Percentiles rank a stretch among this genome's conserved stretches.
These are phyloP conservation scores for Chenopodium album DNA, from an alignment of 148 eudicot species.

Conservation along the genomic window DNA sequence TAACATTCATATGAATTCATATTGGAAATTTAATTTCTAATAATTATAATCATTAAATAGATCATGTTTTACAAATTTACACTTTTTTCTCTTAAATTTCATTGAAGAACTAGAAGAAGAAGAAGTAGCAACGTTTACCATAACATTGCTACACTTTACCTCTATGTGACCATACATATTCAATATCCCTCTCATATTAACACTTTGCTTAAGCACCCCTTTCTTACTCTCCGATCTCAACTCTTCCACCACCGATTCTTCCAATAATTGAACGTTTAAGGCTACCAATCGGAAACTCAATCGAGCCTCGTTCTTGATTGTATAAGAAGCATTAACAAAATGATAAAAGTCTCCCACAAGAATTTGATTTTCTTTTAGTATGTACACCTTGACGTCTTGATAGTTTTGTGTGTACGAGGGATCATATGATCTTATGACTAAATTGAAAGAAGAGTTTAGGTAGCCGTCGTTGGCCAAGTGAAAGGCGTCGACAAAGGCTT, in stretches of 20 bases:
- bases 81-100: background rate
- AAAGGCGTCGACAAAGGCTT: background rate
- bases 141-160: background rate
- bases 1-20: too few relatives aligned
- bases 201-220: background rate
- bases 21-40: background rate
- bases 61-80: background rate
- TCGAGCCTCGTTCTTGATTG: background rate
- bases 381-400: background rate
- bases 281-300: background rate
- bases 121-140: background rate
- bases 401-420: background rate
- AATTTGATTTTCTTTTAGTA: background rate
- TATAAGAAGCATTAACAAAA: background rate
- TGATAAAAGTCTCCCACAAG: background rate
- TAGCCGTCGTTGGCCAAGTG: background rate
- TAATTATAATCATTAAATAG: background rate
- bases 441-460: background rate
- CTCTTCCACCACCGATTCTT: background rate
- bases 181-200: background rate
- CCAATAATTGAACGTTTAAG: background rate
- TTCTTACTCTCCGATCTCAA: background rate
- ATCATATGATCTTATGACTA: background rate
- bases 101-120: background rate
- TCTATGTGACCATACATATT: background rate